Percentiles rank a stretch among this genome's conserved stretches.
phyloP scores from a whole-genome alignment of 2,329 filamentous ascomycete genomes.

The Knoxdaviesia capensis region DNA sequence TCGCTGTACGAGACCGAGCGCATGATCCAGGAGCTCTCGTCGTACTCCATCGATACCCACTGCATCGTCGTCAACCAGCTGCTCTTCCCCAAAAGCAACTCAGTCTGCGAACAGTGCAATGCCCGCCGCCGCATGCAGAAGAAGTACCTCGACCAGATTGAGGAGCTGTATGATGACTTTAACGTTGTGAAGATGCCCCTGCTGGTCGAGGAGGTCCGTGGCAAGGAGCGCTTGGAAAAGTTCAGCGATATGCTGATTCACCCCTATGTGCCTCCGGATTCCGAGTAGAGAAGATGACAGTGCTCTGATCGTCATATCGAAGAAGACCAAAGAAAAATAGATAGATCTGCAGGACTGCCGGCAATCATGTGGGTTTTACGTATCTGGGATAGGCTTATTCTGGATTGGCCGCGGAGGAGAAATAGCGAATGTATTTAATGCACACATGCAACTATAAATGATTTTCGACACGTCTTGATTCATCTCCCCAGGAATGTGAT shows the following conservation, averaged over 20 bases:
- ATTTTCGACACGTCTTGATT: too few relatives aligned
- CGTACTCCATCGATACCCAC: conserved; percentile 90
- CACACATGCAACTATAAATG: too few relatives aligned
- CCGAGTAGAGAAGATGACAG: background rate
- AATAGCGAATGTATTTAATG: too few relatives aligned
- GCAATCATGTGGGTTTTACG: background rate
- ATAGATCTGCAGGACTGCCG: background rate
- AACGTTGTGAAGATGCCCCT: conserved; percentile 98
- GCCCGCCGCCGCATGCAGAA: conserved; percentile 94
- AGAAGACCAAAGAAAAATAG: background rate
- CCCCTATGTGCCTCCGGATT: conserved; percentile 48
- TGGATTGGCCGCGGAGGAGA: too few relatives aligned
- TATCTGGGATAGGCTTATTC: too few relatives aligned
- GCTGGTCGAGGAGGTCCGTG: conserved; percentile 84
- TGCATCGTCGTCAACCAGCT: conserved; percentile 97
- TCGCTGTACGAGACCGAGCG: conserved; percentile 96
- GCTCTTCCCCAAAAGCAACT: conserved; percentile 71
- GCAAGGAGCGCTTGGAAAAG: conserved; percentile 81
- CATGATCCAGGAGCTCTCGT: conserved; percentile 95
- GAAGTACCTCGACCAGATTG: conserved; percentile 97
- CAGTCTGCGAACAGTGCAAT: conserved; percentile 86
- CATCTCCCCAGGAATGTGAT: too few relatives aligned
- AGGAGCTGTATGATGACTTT: conserved; percentile 88
- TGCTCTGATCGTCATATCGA: background rate
- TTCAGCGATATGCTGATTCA: conserved; percentile 72